phyloP scores from a whole-genome alignment of 176 grass and related monocot species.

The Dactylis glomerata region DNA sequence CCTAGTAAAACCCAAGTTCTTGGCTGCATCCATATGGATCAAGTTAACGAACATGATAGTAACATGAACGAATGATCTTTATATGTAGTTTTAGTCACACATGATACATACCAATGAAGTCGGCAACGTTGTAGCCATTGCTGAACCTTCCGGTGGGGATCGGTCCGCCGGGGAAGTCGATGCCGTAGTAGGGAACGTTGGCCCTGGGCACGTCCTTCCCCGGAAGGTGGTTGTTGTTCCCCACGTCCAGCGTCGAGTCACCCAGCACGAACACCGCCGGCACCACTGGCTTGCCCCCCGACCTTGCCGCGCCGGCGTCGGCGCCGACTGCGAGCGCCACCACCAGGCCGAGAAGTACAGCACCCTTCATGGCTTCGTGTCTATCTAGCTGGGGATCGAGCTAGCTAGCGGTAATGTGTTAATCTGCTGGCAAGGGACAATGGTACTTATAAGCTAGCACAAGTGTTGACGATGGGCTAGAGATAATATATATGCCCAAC shows the following conservation, averaged over 20 bases:
- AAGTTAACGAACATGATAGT: neutral
- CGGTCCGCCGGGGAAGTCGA: conserved; percentile 34
- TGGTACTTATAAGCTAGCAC: too few relatives aligned
- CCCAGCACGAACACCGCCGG: conserved; percentile 48
- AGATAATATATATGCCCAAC: too few relatives aligned
- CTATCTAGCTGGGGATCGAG: neutral
- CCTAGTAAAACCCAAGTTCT: conserved; percentile 31
- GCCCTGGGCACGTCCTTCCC: conserved; percentile 26
- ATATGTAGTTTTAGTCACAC: neutral
- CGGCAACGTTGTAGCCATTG: conserved; percentile 57
- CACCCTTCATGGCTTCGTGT: neutral
- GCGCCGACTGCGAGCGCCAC: neutral
- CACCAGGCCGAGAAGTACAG: neutral
- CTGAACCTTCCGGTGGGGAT: conserved; percentile 56
- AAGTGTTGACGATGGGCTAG: too few relatives aligned
- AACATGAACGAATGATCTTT: neutral
- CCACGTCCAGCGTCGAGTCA: conserved; percentile 43
- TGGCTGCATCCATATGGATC: conserved; percentile 20
- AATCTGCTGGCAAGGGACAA: too few relatives aligned
- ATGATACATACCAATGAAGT: conserved; percentile 34
- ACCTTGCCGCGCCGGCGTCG: neutral
- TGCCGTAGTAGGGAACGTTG: conserved; percentile 36
- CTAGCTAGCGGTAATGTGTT: neutral
- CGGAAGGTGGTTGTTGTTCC: conserved; percentile 47
- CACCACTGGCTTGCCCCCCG: neutral